A percentile compares a stretch with the other conserved stretches of the same genome.
Evolutionary conservation across 2,329 filamentous ascomycete genomes (phyloP).

Genomic region (Clarireedia monteithiana): DNA sequence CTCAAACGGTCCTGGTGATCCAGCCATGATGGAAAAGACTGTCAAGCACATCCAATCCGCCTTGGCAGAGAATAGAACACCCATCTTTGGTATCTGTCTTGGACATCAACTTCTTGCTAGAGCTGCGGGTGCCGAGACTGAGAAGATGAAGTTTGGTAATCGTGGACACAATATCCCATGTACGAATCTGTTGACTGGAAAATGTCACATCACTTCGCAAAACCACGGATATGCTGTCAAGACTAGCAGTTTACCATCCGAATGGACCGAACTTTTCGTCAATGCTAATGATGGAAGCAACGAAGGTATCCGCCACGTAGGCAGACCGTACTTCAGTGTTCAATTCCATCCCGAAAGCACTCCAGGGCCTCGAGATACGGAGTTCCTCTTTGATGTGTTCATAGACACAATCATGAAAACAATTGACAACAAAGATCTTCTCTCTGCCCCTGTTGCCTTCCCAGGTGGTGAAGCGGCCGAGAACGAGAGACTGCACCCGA

Average conservation of each 20-base stretch:
- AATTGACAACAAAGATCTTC: constrained; percentile 55
- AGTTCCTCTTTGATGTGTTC: constrained; percentile 96
- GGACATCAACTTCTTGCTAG: constrained; percentile 89
- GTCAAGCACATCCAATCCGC: constrained; percentile 71
- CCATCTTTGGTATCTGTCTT: constrained; percentile 93
- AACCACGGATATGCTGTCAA: constrained; percentile 97
- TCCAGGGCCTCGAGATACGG: constrained; percentile 88
- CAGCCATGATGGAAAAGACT: constrained; percentile 72
- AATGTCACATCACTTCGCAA: constrained; percentile 98
- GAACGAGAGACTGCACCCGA: constrained; percentile 68
- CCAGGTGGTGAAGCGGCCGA: constrained; percentile 77
- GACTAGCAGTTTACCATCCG: constrained; percentile 61
- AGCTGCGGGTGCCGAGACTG: constrained; percentile 75
- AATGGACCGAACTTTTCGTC: constrained; percentile 92
- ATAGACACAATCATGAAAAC: constrained; percentile 74
- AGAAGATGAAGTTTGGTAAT: constrained; percentile 99
- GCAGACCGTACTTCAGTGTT: constrained; percentile 93
- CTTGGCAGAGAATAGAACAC: constrained; percentile 70
- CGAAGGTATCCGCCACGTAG: constrained; percentile 86
- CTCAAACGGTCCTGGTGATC: constrained; percentile 95
- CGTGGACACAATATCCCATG: constrained; percentile 97
- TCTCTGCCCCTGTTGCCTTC: constrained; percentile 72
- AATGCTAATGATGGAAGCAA: constrained; percentile 98
- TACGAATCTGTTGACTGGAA: constrained; percentile 89
- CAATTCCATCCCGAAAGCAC: constrained; percentile 98